phyloP scores from a whole-genome alignment of 2,329 filamentous ascomycete genomes.

The Passalora sequoiae region DNA sequence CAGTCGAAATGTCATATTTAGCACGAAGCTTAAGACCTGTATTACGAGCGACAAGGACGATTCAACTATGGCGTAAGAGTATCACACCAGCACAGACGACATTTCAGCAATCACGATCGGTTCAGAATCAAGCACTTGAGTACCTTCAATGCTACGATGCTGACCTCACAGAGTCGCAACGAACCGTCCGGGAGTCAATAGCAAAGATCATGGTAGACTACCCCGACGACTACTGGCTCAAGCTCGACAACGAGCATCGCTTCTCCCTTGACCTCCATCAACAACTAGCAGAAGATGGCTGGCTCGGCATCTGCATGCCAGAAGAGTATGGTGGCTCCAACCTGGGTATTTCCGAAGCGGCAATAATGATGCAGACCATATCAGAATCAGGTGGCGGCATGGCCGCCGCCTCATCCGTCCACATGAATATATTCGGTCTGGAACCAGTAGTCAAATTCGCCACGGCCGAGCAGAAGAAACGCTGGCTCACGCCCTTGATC shows the following conservation, averaged over 20 bases:
- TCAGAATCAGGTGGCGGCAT: conserved; percentile 43
- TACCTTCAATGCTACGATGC: conserved; percentile 29
- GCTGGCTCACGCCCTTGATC: conserved; percentile 40
- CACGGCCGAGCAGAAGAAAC: conserved; percentile 39
- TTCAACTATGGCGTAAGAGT: no score
- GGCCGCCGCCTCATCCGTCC: conserved; percentile 40
- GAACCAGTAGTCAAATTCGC: conserved; percentile 45
- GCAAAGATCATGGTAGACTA: conserved; percentile 42
- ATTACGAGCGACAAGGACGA: no score
- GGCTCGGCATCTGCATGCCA: conserved; percentile 45
- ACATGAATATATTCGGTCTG: conserved; percentile 48
- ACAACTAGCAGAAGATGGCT: conserved; percentile 40
- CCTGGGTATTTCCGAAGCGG: conserved; percentile 41
- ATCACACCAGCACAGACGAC: no score
- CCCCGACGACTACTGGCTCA: conserved; percentile 41
- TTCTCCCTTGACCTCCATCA: conserved; percentile 41
- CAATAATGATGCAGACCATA: conserved; percentile 47
- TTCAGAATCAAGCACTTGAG: conserved; percentile 25
- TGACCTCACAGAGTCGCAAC: conserved; percentile 40
- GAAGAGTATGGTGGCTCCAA: conserved; percentile 40
- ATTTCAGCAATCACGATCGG: background rate
- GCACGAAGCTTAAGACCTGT: no score
- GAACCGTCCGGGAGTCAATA: conserved; percentile 42
- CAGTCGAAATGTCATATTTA: no score
- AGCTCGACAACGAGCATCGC: conserved; percentile 39